Evolutionary conservation across 805 yeast genomes (phyloP), one percentile per base, ranked within the genome.

Genomic region (Lachancea waltii): DNA sequence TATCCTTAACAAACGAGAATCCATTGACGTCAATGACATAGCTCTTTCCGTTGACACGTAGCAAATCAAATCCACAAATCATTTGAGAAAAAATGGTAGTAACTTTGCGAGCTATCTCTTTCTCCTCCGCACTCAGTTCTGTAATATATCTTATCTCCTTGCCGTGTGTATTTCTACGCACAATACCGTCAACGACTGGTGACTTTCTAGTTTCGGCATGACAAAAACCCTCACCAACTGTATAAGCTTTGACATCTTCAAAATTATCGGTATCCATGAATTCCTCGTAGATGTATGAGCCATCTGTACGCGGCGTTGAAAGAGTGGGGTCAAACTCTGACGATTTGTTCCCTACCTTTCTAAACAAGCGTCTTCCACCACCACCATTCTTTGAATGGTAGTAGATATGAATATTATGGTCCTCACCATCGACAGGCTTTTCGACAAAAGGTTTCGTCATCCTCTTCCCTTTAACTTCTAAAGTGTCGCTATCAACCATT

Each of bases 151-250:
- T 73, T 32, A 92, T 81, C 63, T 92, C 99, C 60, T 92, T 92
- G 33, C 99, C 99, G 53, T 89, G 95, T 1, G 97, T 89, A 57
- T 92, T 92, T 60, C 99, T 75, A 54, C 97, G 74, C 18, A 92
- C 99, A 41, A 92, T 85, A 33, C 99, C 99, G 64, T 92, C 99
- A n/a, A 92, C 98, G 3, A 92, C 98, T 1, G 99, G 99, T 0
- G 96, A 86, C 60, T 92, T 92, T 54, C 99, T 74, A 1, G 99
- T 92, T 58, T 92, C 99, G 0, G 98, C 99, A 61, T 92, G 99
- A 58, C 98, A 92, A 55, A 75, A 92, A 14, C 67, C 67, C 3
- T 81, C 77, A 1, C 98, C 97, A 3, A 92, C 97, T 1, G 99
- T 92, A 60, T 92, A 92, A 0, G 97, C 97, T 64, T 92, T 92